Base-by-base conservation (phyloP, 768 basidiomycete genomes). In the Pisolithus orientalis region DNA sequence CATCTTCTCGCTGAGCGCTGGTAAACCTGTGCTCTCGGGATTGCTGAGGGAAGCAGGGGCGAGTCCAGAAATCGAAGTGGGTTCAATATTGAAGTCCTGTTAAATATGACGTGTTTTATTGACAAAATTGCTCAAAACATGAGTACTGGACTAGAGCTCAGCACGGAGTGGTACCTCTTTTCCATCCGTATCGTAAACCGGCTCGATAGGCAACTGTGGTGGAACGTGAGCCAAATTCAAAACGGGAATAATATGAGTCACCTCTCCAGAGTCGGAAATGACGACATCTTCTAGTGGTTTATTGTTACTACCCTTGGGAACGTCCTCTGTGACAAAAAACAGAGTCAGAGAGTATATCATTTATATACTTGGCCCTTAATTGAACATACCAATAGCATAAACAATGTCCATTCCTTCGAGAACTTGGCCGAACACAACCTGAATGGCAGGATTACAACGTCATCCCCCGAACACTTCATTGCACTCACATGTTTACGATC, bases 371-470 rank as follows among this genome's bases (percentile, higher is more conserved):
- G 13, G 34, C 34, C 34, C 34, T 24, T 25, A 13, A 44, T 45
- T n/a, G 32, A 31, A 64, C 78, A 42, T 25, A 90, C 90, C 89
- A 51, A 98, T 92, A 9, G 71, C 68, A 53, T 74, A 65, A 37
- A 98, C 77, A 52, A 98, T 72, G 56, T 94, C 87, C 89, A 95
- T 89, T 45, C 95, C 95, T 53, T 96, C 91, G 32, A 96, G 54
- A 48, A 97, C 89, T 59, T 83, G 83, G 49, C 95, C 95, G 57
- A 97, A 96, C 38, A 97, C 94, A 63, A 96, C 89, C 86, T 90
- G 14, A 39, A 50, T 56, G 5, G 51, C 31, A 49, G 51, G n/a
- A 45, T 67, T 43, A 57, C 25, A 48, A n/a, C 28, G 6, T 4
- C 0, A 0, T 39, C 9, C 16, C 9, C 13, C 24, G 11, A 24